Base-by-base conservation (phyloP, 805 yeast genomes). In the Candida yuanshanica region DNA sequence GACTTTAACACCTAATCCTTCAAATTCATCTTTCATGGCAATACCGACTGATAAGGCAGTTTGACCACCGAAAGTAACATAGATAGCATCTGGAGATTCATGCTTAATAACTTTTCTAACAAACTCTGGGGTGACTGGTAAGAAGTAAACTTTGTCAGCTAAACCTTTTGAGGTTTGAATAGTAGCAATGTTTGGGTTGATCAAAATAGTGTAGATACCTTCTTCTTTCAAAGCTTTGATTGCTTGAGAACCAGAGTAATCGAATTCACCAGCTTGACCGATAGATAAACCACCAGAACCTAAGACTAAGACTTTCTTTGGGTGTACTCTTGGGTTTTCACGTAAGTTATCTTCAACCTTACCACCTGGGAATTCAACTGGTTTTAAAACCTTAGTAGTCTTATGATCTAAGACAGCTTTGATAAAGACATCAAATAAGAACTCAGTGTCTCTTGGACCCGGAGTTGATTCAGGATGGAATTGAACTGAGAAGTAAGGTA, bases 181-280 rank as follows among this genome's bases (percentile, higher is more conserved):
- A 25, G 99, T 93, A 40, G 99, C 99, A 63, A 93, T 93, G 66
- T 93, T 93, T 43, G 99, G 99, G 67, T 93, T 93, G 61, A 93
- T 90, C 59, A 93, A 76, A 52, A 93, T 83, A 43, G 98, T 90
- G 74, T 91, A 88, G 50, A 91, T 93, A 47, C 96, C 96, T 69
- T 90, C 98, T 71, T 93, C 97, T 66, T 88, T 91, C 68, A 93
- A 75, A 36, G 99, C 99, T 69, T 93, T 93, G 68, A 93, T 93
- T 45, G 99, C 99, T 70, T 93, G 99, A 42, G 96, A 88, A 59
- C 99, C 99, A 35, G 97, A 89, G 70, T 93, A 93, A 65, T 93
- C 99, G 60, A 93, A 93, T 69, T 93, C 99, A 67, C 99, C 99
- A 49, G 99, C 99, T 72, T 93, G 99, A 52, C 99, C 99, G 62